phyloP scores from a whole-genome alignment of 805 yeast genomes.

The Candida adriatica region DNA sequence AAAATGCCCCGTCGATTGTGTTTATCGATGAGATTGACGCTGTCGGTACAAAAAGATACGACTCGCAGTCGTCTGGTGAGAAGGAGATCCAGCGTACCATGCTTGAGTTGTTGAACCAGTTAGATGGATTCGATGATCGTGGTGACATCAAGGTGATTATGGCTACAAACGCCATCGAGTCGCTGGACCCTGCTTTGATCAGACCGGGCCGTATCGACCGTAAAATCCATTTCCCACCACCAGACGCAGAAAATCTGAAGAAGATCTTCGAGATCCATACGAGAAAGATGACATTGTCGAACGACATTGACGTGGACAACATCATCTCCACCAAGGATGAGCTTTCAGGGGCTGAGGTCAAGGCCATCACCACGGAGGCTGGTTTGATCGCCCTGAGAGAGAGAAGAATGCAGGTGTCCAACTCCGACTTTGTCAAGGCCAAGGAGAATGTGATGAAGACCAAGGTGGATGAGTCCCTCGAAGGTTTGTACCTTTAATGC shows the following conservation, averaged over 20 bases:
- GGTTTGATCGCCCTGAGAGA: slow-evolving; percentile 93
- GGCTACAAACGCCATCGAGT: slow-evolving; percentile 96
- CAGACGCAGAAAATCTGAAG: slow-evolving; percentile 87
- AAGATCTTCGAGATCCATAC: slow-evolving; percentile 91
- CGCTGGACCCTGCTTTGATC: slow-evolving; percentile 90
- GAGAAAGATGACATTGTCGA: slow-evolving; percentile 82
- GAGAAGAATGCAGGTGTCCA: slow-evolving; percentile 95
- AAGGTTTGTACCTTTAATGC: slow-evolving; percentile 61
- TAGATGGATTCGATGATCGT: slow-evolving; percentile 95
- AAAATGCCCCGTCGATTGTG: slow-evolving; percentile 96
- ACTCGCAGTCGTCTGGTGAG: slow-evolving; percentile 86
- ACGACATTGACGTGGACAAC: slow-evolving; percentile 84
- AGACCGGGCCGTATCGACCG: slow-evolving; percentile 98
- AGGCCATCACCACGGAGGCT: slow-evolving; percentile 96
- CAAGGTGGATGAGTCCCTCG: slow-evolving; percentile 92
- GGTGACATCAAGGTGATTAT: slow-evolving; percentile 96
- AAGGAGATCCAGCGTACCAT: slow-evolving; percentile 96
- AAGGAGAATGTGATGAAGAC: slow-evolving; percentile 94
- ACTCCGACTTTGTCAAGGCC: slow-evolving; percentile 87
- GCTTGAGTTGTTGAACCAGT: slow-evolving; percentile 91
- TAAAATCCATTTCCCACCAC: slow-evolving; percentile 92
- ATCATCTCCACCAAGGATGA: slow-evolving; percentile 89
- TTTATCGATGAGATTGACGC: slow-evolving; percentile 99
- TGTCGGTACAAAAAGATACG: slow-evolving; percentile 97
- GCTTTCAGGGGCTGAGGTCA: slow-evolving; percentile 93